phyloP scores from a whole-genome alignment of 208 protist species.

The Kentomonas sorsogonicus region DNA sequence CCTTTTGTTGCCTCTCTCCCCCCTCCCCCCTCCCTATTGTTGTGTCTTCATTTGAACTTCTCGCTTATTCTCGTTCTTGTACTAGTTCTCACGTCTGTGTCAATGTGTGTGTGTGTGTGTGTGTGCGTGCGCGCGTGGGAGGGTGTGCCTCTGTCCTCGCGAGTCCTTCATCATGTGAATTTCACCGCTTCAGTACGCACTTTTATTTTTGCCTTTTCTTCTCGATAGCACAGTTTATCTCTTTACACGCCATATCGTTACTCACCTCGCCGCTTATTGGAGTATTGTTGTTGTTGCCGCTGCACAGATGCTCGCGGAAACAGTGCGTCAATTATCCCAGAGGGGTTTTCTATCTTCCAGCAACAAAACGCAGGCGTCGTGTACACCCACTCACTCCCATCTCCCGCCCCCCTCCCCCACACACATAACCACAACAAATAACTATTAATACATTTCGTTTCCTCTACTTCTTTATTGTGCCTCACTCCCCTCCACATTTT shows the following conservation, averaged over 20 bases:
- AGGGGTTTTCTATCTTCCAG: too few species aligned
- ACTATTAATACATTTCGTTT: too few species aligned
- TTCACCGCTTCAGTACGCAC: background rate
- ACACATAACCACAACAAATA: background rate
- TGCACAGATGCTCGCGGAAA: background rate
- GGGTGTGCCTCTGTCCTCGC: background rate
- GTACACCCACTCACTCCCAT: too few species aligned
- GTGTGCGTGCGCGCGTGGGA: background rate
- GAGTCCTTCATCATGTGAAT: background rate
- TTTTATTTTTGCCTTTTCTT: background rate
- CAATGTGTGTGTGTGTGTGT: too few species aligned
- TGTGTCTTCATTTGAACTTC: slow-evolving; percentile 12
- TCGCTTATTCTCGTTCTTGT: slow-evolving; percentile 3
- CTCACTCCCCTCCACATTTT: too few species aligned
- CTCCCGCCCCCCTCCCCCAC: background rate
- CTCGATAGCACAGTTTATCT: background rate
- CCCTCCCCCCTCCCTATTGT: slow-evolving; percentile 3
- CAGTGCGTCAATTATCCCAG: too few species aligned
- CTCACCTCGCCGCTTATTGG: background rate
- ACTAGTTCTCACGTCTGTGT: slow-evolving; percentile 4
- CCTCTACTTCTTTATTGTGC: too few species aligned
- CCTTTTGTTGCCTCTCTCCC: background rate
- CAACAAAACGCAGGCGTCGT: too few species aligned
- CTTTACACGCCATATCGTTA: background rate
- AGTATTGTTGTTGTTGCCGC: background rate